A percentile compares a stretch with the other conserved stretches of the same genome.
phyloP scores from a whole-genome alignment of 768 basidiomycete genomes.

The Suillus fuscotomentosus region DNA sequence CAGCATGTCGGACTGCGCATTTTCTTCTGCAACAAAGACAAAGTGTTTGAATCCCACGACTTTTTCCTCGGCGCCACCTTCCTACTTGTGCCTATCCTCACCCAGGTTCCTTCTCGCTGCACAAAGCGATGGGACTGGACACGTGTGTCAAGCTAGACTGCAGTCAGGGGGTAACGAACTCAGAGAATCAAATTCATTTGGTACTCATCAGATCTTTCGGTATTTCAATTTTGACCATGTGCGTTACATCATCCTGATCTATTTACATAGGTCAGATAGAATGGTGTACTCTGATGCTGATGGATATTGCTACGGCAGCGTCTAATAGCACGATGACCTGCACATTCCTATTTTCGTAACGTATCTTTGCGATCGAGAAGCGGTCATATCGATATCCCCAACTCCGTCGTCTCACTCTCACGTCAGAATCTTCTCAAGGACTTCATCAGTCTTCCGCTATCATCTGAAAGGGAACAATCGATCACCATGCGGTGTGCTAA shows the following conservation, averaged over 20 bases:
- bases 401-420: constrained; percentile 52
- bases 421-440: constrained; percentile 43
- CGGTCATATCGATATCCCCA: constrained; percentile 53
- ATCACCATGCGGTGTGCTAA: constrained; percentile 17
- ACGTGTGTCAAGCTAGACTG: constrained; percentile 46
- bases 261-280: constrained; percentile 36
- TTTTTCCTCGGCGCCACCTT: constrained; percentile 64
- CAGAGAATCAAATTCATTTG: constrained; percentile 75
- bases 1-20: constrained; percentile 51
- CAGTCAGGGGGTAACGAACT: constrained; percentile 49
- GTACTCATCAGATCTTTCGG: constrained; percentile 76
- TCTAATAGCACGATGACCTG: constrained; percentile 51
- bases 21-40: constrained; percentile 43
- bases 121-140: constrained; percentile 76
- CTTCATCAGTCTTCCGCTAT: constrained; percentile 30
- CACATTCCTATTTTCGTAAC: constrained; percentile 77
- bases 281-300: constrained; percentile 53
- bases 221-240: constrained; percentile 30
- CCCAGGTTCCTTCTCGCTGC: constrained; percentile 64
- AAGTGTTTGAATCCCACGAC: constrained; percentile 79
- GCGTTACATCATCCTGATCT: not conserved
- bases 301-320: constrained; percentile 43
- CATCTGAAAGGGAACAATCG: constrained; percentile 11
- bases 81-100: constrained; percentile 42
- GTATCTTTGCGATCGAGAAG: constrained; percentile 69